Percentiles rank a stretch among this genome's conserved stretches.
Conservation (phyloP, 2,329 filamentous ascomycete genomes). For the Diaporthe batatas region DNA sequence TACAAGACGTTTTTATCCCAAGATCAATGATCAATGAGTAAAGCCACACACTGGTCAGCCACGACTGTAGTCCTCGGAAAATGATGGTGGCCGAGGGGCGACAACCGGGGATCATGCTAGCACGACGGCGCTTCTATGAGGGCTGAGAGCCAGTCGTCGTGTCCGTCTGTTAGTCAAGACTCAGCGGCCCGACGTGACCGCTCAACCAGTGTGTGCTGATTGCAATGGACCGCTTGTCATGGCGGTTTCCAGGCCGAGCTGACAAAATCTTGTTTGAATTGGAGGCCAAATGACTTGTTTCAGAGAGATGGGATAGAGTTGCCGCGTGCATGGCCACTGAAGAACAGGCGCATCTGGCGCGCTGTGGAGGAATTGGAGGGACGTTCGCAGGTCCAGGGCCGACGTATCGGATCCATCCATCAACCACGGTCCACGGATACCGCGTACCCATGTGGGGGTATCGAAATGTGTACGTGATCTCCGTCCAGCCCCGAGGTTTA, state of each 20-base stretch:
- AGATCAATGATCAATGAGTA: background rate
- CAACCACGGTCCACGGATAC: slow-evolving; percentile 5
- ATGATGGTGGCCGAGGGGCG: background rate
- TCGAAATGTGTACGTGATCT: slow-evolving; percentile 24
- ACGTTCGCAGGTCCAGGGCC: slow-evolving; percentile 8
- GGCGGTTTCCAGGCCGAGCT: background rate
- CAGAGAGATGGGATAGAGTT: slow-evolving; percentile 13
- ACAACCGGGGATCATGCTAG: slow-evolving; percentile 30
- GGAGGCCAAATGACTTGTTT: slow-evolving; percentile 10
- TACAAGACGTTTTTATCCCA: background rate
- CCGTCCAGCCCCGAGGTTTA: slow-evolving; percentile 28
- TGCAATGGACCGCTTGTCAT: background rate
- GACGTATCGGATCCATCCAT: slow-evolving; percentile 20
- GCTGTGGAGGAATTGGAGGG: background rate
- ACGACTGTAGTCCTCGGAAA: background rate
- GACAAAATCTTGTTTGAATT: slow-evolving; percentile 26
- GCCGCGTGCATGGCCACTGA: slow-evolving; percentile 8
- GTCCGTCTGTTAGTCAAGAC: background rate
- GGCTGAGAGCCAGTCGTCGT: slow-evolving; percentile 20
- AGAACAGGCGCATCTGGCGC: slow-evolving; percentile 14
- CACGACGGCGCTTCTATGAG: slow-evolving; percentile 23
- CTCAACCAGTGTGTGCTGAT: slow-evolving; percentile 4
- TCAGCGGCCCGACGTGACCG: background rate
- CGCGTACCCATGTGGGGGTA: background rate
- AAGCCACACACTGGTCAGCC: background rate